Percentiles rank a stretch among this genome's conserved stretches.
Conservation (phyloP, 2,329 filamentous ascomycete genomes). For the Fusarium ramigenum region DNA sequence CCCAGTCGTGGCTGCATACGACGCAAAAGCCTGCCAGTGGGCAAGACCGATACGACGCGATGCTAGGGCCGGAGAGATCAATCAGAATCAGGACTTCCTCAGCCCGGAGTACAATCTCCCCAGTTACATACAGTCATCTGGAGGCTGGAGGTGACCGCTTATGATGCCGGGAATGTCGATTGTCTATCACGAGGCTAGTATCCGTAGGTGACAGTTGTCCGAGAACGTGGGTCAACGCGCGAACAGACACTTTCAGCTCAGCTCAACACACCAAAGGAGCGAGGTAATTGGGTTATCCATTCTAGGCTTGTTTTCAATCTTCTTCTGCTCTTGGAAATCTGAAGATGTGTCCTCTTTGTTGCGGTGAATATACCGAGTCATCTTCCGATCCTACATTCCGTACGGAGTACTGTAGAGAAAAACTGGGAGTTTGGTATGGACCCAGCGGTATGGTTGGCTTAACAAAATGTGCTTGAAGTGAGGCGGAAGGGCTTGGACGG, state of each 20-base stretch:
- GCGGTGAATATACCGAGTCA: not conserved
- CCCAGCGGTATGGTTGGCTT: conserved; percentile 34
- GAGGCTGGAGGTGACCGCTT: conserved; percentile 14
- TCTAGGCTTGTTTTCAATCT: not conserved
- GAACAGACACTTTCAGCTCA: conserved; percentile 25
- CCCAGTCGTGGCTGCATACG: conserved; percentile 40
- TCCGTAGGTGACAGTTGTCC: conserved; percentile 17
- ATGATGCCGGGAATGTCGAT: conserved; percentile 23
- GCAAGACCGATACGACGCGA: conserved; percentile 27
- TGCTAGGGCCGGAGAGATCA: conserved; percentile 12
- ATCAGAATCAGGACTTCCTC: conserved; percentile 28
- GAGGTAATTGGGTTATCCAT: not conserved
- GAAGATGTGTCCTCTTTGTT: not conserved
- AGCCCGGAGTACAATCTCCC: conserved; percentile 38
- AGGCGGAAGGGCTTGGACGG: conserved; percentile 37
- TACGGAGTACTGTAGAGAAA: not conserved
- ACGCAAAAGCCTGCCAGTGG: conserved; percentile 24
- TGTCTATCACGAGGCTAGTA: conserved; percentile 21
- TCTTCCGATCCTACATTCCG: not conserved
- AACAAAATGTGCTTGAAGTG: conserved; percentile 34
- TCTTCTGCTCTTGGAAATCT: not conserved
- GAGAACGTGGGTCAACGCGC: conserved; percentile 21
- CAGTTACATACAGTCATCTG: conserved; percentile 4
- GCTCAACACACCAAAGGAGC: not conserved
- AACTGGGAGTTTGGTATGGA: conserved; percentile 2